phyloP scores from a whole-genome alignment of 2,329 filamentous ascomycete species.

The Ceratocystis cubensis region DNA sequence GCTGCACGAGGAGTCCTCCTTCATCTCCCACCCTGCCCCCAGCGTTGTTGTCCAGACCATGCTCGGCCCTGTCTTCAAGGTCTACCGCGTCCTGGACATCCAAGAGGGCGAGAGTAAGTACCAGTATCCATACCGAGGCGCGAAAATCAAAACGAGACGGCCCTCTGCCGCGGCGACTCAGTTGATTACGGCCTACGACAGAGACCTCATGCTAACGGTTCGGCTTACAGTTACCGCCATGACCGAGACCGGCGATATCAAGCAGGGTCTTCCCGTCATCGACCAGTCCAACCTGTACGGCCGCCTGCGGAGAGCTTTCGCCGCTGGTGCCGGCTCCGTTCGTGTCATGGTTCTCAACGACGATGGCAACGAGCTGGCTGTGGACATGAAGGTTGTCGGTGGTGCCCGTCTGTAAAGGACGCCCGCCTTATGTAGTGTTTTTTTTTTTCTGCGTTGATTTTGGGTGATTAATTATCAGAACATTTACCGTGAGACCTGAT shows the following conservation, averaged over 20 bases:
- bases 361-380: constrained; percentile 81
- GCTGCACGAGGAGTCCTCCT: constrained; percentile 95
- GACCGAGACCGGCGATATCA: constrained; percentile 98
- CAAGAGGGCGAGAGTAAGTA: constrained; percentile 51
- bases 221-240: constrained; percentile 62
- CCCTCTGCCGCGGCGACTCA: background rate
- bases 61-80: constrained; percentile 99
- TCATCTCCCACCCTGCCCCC: constrained; percentile 91
- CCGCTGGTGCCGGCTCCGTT: constrained; percentile 83
- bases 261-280: constrained; percentile 85
- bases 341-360: constrained; percentile 94
- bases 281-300: constrained; percentile 84
- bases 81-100: constrained; percentile 98
- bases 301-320: constrained; percentile 72
- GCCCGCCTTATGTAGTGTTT: background rate
- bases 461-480: constrained; percentile 14
- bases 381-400: constrained; percentile 99
- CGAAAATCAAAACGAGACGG: background rate
- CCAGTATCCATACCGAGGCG: constrained; percentile 18
- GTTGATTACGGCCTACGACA: constrained; percentile 15
- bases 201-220: constrained; percentile 20
- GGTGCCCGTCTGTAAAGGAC: constrained; percentile 50
- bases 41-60: constrained; percentile 98
- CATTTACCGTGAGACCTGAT: constrained; percentile 9
- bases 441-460: constrained; percentile 14